These are phyloP conservation scores for Kazachstania sp. DNA, from an alignment of 1,139 yeast genomes.

Conservation along the genomic window DNA sequence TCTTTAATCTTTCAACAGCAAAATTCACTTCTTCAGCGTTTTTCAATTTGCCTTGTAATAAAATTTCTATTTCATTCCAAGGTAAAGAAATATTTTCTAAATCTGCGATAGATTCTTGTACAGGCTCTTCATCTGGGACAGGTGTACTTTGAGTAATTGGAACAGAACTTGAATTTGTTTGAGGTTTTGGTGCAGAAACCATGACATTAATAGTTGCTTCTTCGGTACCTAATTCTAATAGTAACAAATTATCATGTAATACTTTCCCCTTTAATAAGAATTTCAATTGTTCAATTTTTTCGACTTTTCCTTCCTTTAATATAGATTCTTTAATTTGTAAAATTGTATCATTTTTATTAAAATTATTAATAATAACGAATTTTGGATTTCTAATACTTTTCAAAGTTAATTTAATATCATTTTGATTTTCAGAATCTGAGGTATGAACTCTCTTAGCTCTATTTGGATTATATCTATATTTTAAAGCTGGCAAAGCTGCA, in stretches of 20 bases:
- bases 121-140: constrained; percentile 8
- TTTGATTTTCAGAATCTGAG: neutral
- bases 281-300: constrained; percentile 32
- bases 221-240: constrained; percentile 20
- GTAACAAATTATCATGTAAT: constrained; percentile 34
- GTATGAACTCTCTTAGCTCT: constrained; percentile 7
- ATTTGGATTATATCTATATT: constrained; percentile 24
- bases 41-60: constrained; percentile 21
- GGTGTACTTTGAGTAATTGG: constrained; percentile 3
- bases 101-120: constrained; percentile 5
- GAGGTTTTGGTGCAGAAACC: constrained; percentile 24
- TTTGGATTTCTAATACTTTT: constrained; percentile 43
- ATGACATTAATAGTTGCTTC: constrained; percentile 30
- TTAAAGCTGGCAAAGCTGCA: constrained; percentile 32
- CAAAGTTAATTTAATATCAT: constrained; percentile 26
- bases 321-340: constrained; percentile 34
- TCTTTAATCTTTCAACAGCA: constrained; percentile 35
- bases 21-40: constrained; percentile 15
- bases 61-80: constrained; percentile 31
- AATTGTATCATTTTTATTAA: constrained; percentile 30
- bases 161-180: neutral
- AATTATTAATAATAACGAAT: constrained; percentile 28
- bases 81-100: constrained; percentile 20
- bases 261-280: constrained; percentile 43
- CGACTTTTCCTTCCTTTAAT: constrained; percentile 23